A percentile compares a stretch with the other conserved stretches of the same genome.
phyloP scores from a whole-genome alignment of 2,329 filamentous ascomycete genomes.

The Diplodia mutila region DNA sequence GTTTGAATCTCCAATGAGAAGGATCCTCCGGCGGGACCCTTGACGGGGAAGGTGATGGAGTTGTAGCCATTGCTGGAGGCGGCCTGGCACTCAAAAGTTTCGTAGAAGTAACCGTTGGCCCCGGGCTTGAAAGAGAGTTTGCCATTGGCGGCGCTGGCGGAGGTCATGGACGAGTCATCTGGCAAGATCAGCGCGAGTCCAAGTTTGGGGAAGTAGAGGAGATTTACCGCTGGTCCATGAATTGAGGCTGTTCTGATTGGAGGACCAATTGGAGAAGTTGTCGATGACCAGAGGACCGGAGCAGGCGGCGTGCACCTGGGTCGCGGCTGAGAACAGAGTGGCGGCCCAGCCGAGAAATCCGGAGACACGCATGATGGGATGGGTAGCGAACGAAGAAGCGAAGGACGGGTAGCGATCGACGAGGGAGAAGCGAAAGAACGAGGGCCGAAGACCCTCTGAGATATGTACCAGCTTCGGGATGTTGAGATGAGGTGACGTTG shows the following conservation, averaged over 20 bases:
- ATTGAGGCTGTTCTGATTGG: slow-evolving; percentile 42
- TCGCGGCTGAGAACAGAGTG: slow-evolving; percentile 33
- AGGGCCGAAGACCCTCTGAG: slow-evolving; percentile 34
- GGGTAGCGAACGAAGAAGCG: slow-evolving; percentile 26
- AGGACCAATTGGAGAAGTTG: slow-evolving; percentile 44
- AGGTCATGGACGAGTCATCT: slow-evolving; percentile 57
- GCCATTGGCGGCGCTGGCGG: slow-evolving; percentile 48
- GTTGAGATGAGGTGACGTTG: not conserved
- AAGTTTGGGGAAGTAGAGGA: too few species aligned
- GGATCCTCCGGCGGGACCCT: slow-evolving; percentile 49
- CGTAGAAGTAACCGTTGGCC: slow-evolving; percentile 57
- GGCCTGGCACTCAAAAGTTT: slow-evolving; percentile 55
- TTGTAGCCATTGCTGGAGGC: slow-evolving; percentile 53
- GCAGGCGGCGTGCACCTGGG: slow-evolving; percentile 41
- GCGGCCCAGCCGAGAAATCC: slow-evolving; percentile 40
- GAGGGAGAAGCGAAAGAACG: slow-evolving; percentile 41
- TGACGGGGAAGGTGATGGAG: slow-evolving; percentile 53
- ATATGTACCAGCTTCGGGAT: not conserved
- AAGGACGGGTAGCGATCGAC: slow-evolving; percentile 34
- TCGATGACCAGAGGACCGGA: slow-evolving; percentile 42
- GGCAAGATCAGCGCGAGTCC: not conserved
- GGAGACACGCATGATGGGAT: slow-evolving; percentile 37
- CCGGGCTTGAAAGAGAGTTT: slow-evolving; percentile 57
- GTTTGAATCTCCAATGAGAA: slow-evolving; percentile 55
- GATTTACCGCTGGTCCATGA: slow-evolving; percentile 42